Percentiles rank a stretch among this genome's conserved stretches.
Conservation (phyloP, 2,329 filamentous ascomycete genomes). For the Fragosphaeria purpurea region DNA sequence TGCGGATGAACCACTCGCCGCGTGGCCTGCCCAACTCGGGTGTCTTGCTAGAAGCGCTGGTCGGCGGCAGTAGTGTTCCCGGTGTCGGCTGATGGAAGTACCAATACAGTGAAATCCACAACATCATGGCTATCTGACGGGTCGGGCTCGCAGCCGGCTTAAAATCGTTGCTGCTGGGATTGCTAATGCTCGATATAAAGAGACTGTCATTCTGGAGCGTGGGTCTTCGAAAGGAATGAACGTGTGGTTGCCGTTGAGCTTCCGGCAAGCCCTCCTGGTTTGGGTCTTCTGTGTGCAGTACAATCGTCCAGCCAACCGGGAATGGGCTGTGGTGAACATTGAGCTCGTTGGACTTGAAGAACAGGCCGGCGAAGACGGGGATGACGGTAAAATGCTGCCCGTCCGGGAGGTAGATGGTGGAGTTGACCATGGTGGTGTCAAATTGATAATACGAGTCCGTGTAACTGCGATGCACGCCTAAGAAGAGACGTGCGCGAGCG, state of each 20-base stretch:
- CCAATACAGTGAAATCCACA: conserved; percentile 92
- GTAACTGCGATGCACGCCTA: no score
- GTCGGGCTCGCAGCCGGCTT: conserved; percentile 72
- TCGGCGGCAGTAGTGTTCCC: conserved; percentile 46
- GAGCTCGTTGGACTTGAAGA: conserved; percentile 75
- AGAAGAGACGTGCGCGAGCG: background rate
- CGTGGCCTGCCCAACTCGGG: conserved; percentile 61
- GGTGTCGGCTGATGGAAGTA: conserved; percentile 88
- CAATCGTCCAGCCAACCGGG: conserved; percentile 82
- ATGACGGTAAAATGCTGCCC: conserved; percentile 73
- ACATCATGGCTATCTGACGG: conserved; percentile 88
- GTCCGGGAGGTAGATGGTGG: conserved; percentile 66
- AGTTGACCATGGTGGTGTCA: conserved; percentile 17
- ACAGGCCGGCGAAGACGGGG: conserved; percentile 83
- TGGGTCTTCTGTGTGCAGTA: conserved; percentile 51
- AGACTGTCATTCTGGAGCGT: conserved; percentile 71
- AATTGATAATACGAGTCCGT: no score
- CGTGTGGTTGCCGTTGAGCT: conserved; percentile 22
- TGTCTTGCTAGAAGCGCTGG: conserved; percentile 53
- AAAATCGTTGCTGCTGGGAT: conserved; percentile 69
- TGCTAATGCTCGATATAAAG: conserved; percentile 87
- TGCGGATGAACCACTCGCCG: conserved; percentile 77
- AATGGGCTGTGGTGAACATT: conserved; percentile 60
- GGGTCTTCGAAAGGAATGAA: conserved; percentile 61
- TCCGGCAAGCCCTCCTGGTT: conserved; percentile 29